These are phyloP conservation scores for Lupinus albus DNA, from an alignment of 306 rosid genomes.

Conservation along the genomic window DNA sequence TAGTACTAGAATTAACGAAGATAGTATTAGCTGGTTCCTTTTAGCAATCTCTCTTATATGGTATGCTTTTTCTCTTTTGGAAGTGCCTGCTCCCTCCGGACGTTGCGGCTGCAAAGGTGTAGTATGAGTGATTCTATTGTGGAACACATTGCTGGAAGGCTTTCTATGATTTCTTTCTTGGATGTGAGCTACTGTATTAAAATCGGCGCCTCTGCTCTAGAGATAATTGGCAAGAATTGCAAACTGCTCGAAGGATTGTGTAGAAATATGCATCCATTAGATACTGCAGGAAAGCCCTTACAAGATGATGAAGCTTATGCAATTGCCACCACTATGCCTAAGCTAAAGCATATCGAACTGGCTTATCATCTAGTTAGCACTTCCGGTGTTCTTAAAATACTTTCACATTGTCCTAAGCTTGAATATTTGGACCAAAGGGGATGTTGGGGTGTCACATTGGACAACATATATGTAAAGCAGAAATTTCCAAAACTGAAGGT, in stretches of 20 bases:
- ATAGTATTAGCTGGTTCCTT: constrained; percentile 13
- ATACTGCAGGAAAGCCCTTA: constrained; percentile 73
- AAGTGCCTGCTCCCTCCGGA: constrained; percentile 87
- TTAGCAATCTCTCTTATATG: constrained; percentile 37
- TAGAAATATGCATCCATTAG: constrained; percentile 90
- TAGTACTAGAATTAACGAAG: constrained; percentile 10
- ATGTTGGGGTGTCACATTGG: constrained; percentile 85
- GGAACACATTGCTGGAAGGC: constrained; percentile 69
- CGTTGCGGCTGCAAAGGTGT: constrained; percentile 74
- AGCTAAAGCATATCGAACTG: constrained; percentile 91
- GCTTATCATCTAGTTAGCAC: constrained; percentile 81
- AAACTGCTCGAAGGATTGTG: constrained; percentile 71
- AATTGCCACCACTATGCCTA: constrained; percentile 92
- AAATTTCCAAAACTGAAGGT: constrained; percentile 71
- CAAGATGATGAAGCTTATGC: constrained; percentile 84
- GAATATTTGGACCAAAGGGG: constrained; percentile 88
- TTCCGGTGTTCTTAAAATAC: constrained; percentile 60
- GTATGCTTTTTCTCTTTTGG: constrained; percentile 53
- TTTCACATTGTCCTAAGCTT: constrained; percentile 68
- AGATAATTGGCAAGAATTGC: constrained; percentile 87
- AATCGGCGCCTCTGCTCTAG: constrained; percentile 64
- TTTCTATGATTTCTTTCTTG: constrained; percentile 75
- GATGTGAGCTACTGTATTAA: constrained; percentile 95
- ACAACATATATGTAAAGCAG: constrained; percentile 56
- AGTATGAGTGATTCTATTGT: constrained; percentile 61